A percentile compares a stretch with the other conserved stretches of the same genome.
These are phyloP conservation scores for Leishmania lainsoni DNA, from an alignment of 208 protist genomes.

Conservation along the genomic window DNA sequence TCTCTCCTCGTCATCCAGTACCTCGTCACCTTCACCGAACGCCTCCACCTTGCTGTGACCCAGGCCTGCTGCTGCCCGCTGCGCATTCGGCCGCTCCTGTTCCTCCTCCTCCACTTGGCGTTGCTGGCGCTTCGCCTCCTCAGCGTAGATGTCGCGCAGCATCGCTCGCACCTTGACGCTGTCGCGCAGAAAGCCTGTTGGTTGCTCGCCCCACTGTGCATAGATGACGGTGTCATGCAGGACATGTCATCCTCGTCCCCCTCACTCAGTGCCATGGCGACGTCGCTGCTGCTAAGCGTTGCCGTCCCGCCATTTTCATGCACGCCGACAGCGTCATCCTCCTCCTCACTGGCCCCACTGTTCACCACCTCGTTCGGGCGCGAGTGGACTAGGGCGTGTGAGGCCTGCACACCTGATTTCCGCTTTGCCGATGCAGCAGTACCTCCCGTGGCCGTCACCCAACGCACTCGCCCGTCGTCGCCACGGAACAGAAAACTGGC, in stretches of 20 bases:
- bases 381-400: not conserved
- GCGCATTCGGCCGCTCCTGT: not conserved
- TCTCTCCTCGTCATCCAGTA: not conserved
- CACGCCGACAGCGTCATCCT: not conserved
- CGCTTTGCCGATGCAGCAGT: not conserved
- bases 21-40: not conserved
- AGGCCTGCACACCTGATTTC: not conserved
- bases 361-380: not conserved
- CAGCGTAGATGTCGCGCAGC: constrained; percentile 25
- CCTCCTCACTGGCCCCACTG: not conserved
- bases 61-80: too few relatives aligned
- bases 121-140: constrained; percentile 9
- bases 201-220: not conserved
- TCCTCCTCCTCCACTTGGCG: not conserved
- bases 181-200: constrained; percentile 20
- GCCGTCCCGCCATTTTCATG: not conserved
- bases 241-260: constrained; percentile 1
- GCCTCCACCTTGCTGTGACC: not conserved
- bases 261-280: not conserved
- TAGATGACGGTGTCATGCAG: not conserved
- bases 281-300: not conserved
- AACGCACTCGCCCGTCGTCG: constrained; percentile 61
- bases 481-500: constrained; percentile 64
- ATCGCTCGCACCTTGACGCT: constrained; percentile 15
- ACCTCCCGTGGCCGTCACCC: constrained; percentile 40